phyloP scores from a whole-genome alignment of 129 eudicot genomes.

The Sambucus nigra region DNA sequence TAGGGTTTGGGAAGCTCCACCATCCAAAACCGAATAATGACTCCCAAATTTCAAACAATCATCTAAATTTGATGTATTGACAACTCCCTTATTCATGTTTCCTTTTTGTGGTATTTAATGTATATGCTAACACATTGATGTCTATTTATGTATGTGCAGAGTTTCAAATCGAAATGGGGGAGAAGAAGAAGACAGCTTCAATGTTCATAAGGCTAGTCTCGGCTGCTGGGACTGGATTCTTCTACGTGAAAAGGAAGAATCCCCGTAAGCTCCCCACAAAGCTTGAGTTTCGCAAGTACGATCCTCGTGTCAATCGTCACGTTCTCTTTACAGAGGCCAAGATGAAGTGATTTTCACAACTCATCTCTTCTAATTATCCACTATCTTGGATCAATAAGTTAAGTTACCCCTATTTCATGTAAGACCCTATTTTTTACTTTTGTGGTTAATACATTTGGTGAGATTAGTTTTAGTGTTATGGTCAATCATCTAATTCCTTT shows the following conservation, averaged over 20 bases:
- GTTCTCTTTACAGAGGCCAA: constrained; percentile 86
- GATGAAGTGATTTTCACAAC: constrained; percentile 46
- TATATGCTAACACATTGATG: no score
- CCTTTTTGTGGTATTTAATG: no score
- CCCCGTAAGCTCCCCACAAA: constrained; percentile 64
- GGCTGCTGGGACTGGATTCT: constrained; percentile 98
- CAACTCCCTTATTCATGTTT: no score
- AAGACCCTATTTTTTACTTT: no score
- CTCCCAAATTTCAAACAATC: no score
- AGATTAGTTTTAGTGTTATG: no score
- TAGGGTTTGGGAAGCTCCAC: no score
- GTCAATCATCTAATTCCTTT: no score
- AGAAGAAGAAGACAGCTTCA: constrained; percentile 78
- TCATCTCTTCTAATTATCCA: neutral
- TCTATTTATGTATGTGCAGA: neutral
- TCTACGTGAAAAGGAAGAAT: constrained; percentile 83
- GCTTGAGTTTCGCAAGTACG: constrained; percentile 86
- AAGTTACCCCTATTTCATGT: no score
- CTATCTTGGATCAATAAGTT: neutral
- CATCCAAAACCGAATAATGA: no score
- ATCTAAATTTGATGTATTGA: no score
- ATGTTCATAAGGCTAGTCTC: constrained; percentile 67
- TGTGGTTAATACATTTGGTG: no score
- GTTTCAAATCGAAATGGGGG: constrained; percentile 38
- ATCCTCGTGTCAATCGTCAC: constrained; percentile 90